Conservation (phyloP, 2,329 filamentous ascomycete genomes). For the Paecilomyces dactylethromorphus region DNA sequence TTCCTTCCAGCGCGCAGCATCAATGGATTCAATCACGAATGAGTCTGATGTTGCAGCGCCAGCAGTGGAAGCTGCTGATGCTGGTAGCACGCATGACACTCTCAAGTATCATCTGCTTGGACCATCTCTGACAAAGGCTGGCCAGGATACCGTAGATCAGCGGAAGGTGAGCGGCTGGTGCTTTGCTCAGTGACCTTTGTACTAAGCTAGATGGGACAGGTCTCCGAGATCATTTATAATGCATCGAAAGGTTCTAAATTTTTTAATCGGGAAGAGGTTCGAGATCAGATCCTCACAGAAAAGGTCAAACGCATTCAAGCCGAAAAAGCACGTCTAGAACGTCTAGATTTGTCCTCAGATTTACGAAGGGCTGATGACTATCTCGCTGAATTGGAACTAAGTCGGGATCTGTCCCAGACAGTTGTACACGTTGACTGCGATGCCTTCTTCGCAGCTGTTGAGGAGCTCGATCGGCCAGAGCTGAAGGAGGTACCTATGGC, state of each 20-base stretch:
- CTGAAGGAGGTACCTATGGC: constrained; percentile 83
- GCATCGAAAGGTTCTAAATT: constrained; percentile 94
- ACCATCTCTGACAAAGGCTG: constrained; percentile 86
- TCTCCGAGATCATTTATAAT: constrained; percentile 95
- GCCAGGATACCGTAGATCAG: constrained; percentile 90
- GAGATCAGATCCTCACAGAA: constrained; percentile 72
- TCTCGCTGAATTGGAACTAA: constrained; percentile 69
- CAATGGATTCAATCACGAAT: constrained; percentile 16
- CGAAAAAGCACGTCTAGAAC: constrained; percentile 69
- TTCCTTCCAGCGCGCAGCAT: neutral
- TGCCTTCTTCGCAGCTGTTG: constrained; percentile 94
- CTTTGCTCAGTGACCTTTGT: neutral
- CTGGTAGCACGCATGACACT: constrained; percentile 46
- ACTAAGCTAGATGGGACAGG: constrained; percentile 40
- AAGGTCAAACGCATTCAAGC: constrained; percentile 77
- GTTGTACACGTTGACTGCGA: constrained; percentile 95
- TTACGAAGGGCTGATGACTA: constrained; percentile 72
- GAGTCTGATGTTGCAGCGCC: constrained; percentile 6
- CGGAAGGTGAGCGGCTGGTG: constrained; percentile 53
- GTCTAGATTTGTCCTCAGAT: constrained; percentile 66
- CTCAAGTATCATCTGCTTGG: constrained; percentile 87
- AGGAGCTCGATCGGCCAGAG: constrained; percentile 76
- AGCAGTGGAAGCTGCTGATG: constrained; percentile 1
- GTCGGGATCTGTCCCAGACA: constrained; percentile 73
- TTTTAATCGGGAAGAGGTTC: constrained; percentile 82